These are phyloP conservation scores for Cercospora sp. DNA, from an alignment of 2,329 filamentous ascomycete genomes.

Conservation along the genomic window DNA sequence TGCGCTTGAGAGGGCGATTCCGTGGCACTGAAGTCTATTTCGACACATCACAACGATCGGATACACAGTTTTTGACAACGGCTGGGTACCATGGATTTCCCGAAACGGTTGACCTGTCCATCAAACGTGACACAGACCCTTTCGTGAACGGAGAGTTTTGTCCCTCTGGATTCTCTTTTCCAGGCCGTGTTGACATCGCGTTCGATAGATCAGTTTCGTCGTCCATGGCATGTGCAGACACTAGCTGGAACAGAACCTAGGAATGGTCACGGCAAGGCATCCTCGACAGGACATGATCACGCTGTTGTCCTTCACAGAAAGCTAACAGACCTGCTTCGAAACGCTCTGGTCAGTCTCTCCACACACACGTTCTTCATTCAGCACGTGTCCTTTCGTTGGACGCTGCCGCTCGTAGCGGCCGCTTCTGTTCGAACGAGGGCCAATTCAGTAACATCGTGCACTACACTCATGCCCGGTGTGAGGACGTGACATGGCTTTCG, in stretches of 20 bases:
- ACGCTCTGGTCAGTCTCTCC: neutral
- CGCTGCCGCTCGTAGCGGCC: neutral
- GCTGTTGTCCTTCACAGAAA: neutral
- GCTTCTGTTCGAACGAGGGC: neutral
- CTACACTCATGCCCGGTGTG: neutral
- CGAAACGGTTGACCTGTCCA: neutral
- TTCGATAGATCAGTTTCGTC: neutral
- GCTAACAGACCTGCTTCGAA: neutral
- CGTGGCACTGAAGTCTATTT: constrained; percentile 8
- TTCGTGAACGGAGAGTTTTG: neutral
- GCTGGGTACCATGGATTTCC: neutral
- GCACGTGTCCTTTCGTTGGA: neutral
- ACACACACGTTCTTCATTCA: neutral
- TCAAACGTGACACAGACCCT: neutral
- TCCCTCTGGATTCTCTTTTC: neutral
- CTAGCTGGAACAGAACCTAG: neutral
- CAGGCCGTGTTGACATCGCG: neutral
- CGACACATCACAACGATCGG: neutral
- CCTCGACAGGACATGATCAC: neutral
- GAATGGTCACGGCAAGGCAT: neutral
- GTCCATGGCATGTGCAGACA: neutral
- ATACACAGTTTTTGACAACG: neutral
- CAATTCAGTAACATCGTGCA: neutral
- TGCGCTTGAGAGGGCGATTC: constrained; percentile 1
- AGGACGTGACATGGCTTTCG: neutral